Evolutionary conservation across 2,329 filamentous ascomycete species (phyloP).

Genomic region (Botryotinia narcissicola): DNA sequence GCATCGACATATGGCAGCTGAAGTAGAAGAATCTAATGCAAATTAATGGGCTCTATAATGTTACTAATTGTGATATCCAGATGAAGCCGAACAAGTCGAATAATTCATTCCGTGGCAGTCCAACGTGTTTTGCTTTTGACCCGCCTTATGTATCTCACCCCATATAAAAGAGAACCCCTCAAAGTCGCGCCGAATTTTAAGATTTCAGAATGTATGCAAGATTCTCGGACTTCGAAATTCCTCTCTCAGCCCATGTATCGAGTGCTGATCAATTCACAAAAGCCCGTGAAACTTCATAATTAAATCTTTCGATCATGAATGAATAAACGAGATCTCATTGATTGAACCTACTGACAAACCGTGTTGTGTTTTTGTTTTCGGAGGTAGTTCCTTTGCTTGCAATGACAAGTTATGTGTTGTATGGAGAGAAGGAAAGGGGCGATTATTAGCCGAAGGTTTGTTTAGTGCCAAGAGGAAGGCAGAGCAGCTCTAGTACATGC

Average conservation of each 20-base stretch:
- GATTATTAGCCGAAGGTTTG: conserved; percentile 4
- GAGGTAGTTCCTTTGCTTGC: background rate
- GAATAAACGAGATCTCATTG: background rate
- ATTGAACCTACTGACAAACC: background rate
- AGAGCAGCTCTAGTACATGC: background rate
- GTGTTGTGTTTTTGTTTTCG: background rate
- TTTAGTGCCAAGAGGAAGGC: background rate
- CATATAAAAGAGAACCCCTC: too few species aligned
- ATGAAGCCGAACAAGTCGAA: background rate
- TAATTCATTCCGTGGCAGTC: background rate
- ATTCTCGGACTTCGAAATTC: background rate
- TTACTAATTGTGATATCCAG: background rate
- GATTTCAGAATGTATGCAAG: background rate
- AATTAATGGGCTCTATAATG: background rate
- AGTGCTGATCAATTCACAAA: too few species aligned
- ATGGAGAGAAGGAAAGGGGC: background rate
- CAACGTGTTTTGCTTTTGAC: background rate
- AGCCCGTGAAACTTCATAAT: background rate
- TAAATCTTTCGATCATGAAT: background rate
- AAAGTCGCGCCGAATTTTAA: too few species aligned
- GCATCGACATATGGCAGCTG: background rate
- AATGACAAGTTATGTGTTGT: background rate
- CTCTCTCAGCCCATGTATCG: background rate
- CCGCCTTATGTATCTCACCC: background rate
- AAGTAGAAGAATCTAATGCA: background rate